A percentile compares a stretch with the other conserved stretches of the same genome.
Conservation (phyloP, 176 grass and related monocot genomes). For the Metroxylon sagu region DNA sequence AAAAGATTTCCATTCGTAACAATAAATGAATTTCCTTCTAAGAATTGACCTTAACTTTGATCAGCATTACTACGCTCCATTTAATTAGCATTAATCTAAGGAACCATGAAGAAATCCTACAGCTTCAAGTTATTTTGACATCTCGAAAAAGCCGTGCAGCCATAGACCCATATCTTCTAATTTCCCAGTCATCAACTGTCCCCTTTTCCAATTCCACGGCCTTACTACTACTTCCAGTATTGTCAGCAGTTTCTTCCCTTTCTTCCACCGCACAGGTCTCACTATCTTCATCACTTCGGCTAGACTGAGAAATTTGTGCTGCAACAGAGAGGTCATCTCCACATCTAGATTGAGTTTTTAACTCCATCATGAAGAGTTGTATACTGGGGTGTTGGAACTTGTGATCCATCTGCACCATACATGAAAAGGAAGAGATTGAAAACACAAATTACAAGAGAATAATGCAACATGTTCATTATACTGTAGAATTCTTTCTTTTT, state of each 20-base stretch:
- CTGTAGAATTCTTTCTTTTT: too few species aligned
- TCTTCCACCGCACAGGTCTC: conserved; percentile 27
- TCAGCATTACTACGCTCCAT: too few species aligned
- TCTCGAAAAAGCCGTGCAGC: conserved; percentile 81
- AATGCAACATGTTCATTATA: too few species aligned
- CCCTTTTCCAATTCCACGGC: conserved; percentile 6
- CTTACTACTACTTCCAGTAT: conserved; percentile 1
- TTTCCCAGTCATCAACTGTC: conserved; percentile 65
- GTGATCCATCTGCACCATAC: conserved; percentile 55
- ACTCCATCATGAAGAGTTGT: conserved; percentile 83
- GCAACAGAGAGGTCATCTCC: not conserved
- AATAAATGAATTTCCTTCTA: too few species aligned
- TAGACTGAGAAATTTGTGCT: conserved; percentile 9
- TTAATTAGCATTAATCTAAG: too few species aligned
- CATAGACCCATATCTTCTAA: conserved; percentile 71
- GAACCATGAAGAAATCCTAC: not conserved
- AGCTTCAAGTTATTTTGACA: conserved; percentile 43
- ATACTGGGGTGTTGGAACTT: conserved; percentile 83
- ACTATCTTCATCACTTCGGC: conserved; percentile 31
- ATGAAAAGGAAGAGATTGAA: not conserved
- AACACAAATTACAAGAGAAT: too few species aligned
- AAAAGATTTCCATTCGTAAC: too few species aligned
- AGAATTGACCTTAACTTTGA: too few species aligned
- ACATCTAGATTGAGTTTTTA: conserved; percentile 21
- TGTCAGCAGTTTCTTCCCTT: conserved; percentile 15